Base-by-base conservation (phyloP, 345 rosid species). In the Cochlearia excelsa region DNA sequence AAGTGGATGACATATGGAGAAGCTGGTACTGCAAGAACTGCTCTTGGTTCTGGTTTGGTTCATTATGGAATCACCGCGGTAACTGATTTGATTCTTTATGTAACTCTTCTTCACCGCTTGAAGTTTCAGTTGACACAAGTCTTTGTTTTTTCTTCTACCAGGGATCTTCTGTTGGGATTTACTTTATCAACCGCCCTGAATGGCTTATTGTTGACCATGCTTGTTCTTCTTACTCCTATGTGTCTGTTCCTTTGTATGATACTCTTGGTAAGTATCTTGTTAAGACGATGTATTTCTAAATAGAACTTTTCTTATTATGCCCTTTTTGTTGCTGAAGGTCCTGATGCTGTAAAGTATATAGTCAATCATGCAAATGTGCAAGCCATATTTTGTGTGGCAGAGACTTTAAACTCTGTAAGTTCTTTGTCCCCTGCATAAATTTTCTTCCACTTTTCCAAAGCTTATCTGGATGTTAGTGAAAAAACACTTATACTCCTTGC, bases 1-100 rank as follows among this genome's bases (percentile, higher is more conserved):
- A 87, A 89, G 81, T 93, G 99, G 97, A 82, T 93, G 87, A 93
- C 99, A 26, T 93, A 77, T 73, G 94, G 97, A 70, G 99, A 93
- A 77, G 96, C 73, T 37, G 92, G 88, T 51, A 84, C 94, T 30
- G 95, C 96, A 41, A 85, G 97, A 49, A 72, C 90, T 51, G 85
- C 84, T 26, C 52, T 93, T 33, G 99, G 99, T 71, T 87, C 97
- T 59, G 97, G 85, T 54, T 80, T 93, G 46, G 49, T 82, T 54
- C 70, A 77, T 72, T 77, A 87, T 44, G 95, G 97, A 57, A 77
- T 89, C 73, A 71, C 81, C 4, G 66, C 74, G 90, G 99, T 84
- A 53, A 57, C 0, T 4, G 1, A 2, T 50, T 47, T 11, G 31
- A 9, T 7, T 38, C 4, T 43, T 37, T 4, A 37, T 16, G 23